These are phyloP conservation scores for Zoysia matrella DNA, from an alignment of 202 grass and related monocot genomes.

Conservation along the genomic window DNA sequence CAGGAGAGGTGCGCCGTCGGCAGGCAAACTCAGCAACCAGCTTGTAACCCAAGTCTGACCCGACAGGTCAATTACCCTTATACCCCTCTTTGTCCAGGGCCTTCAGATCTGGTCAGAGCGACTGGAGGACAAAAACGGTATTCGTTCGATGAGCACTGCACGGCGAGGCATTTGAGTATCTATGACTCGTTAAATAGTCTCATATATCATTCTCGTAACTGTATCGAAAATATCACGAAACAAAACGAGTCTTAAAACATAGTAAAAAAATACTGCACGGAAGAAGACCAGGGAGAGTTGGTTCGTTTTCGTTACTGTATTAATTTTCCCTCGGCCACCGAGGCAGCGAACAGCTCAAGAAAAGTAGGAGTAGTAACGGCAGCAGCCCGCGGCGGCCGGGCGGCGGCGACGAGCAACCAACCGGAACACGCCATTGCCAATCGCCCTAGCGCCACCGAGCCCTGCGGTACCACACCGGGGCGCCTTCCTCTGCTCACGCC, in stretches of 20 bases:
- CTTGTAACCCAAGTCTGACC: conserved; percentile 52
- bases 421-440: conserved; percentile 41
- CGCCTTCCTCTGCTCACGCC: background rate
- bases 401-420: conserved; percentile 44
- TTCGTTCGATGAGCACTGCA: background rate
- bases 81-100: background rate
- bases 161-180: too few relatives aligned
- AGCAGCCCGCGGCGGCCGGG: background rate
- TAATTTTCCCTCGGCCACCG: conserved; percentile 37
- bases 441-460: conserved; percentile 21
- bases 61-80: accelerated
- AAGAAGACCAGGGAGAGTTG: background rate
- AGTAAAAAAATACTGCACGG: too few relatives aligned
- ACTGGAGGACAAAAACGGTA: background rate
- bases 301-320: conserved; percentile 24
- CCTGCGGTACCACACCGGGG: conserved; percentile 17
- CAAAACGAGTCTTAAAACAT: too few relatives aligned
- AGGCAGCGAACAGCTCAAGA: conserved; percentile 53
- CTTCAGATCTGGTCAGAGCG: background rate
- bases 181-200: too few relatives aligned
- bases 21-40: conserved; percentile 57
- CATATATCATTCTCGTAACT: too few relatives aligned
- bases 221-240: too few relatives aligned
- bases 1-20: conserved; percentile 55
- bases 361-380: conserved; percentile 41